Evolutionary conservation across 148 eudicot species (phyloP).

Genomic region (Cornus florida): DNA sequence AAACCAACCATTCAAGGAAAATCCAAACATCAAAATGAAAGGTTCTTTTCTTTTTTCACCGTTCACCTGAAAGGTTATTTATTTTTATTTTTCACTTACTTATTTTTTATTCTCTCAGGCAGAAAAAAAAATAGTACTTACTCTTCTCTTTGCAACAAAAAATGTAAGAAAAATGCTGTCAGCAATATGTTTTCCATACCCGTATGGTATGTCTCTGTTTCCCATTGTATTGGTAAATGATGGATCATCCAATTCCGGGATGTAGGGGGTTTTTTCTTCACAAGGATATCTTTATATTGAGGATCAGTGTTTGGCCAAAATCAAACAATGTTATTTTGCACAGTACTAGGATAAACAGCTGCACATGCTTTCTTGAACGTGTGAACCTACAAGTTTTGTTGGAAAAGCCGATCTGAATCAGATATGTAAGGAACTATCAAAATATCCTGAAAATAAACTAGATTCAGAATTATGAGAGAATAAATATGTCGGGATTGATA

Average conservation of each 20-base stretch:
- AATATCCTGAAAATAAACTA: not conserved
- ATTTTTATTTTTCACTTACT: too few relatives aligned
- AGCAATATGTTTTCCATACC: conserved; percentile 35
- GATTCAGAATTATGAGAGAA: not conserved
- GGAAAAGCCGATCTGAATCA: not conserved
- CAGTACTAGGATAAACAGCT: conserved; percentile 62
- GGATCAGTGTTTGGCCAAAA: conserved; percentile 83
- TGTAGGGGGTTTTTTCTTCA: conserved; percentile 55
- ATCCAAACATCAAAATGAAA: too few relatives aligned
- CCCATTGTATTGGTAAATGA: conserved; percentile 33
- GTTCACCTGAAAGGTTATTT: too few relatives aligned
- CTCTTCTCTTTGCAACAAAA: not conserved
- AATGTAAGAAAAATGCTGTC: not conserved
- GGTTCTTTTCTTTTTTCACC: too few relatives aligned
- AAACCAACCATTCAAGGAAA: too few relatives aligned
- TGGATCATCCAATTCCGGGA: conserved; percentile 78
- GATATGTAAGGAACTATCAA: not conserved
- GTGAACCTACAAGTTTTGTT: conserved; percentile 47
- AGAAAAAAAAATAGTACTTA: not conserved
- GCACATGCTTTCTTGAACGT: conserved; percentile 73
- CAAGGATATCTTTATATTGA: conserved; percentile 41
- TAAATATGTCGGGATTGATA: not conserved
- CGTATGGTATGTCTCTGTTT: conserved; percentile 67
- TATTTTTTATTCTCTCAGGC: too few relatives aligned
- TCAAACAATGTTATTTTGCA: conserved; percentile 81